Base-by-base conservation (phyloP, 2,329 filamentous ascomycete species). In the Penicillium sp. region DNA sequence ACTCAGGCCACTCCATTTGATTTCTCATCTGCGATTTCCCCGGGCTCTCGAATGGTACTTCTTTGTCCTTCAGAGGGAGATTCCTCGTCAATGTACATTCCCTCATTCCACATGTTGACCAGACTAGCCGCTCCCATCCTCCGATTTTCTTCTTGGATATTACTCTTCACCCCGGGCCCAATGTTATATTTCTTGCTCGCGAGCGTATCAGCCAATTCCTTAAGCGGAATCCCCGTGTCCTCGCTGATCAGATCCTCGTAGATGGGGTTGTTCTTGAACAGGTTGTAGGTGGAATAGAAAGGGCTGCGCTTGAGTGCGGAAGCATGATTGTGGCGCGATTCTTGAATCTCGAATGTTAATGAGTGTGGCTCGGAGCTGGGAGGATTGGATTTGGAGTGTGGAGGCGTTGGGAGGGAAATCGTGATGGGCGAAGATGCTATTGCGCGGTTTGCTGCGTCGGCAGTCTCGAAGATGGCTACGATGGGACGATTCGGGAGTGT, bases 401-500 rank as follows among this genome's bases (percentile, higher is more conserved):
- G 42, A 34, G 48, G 22, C 9, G 52, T 22, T 2, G 56, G 45
- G n/a, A 67, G 51, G 16, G 60, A 47, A 43, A 73, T 56, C 1
- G 43, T 64, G 2, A 73, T 47, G 1, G 72, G 71, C 0, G 73
- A 74, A 3, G 72, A 62, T 9, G 63, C 57, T 47, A 73, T 60
- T 11, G 73, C 73, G 39, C 62, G 58, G 3, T 63, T 48, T 3
- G 73, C 74, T 29, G 73, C 63, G n/a, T 70, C 60, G n/a, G 62
- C 29, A 11, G 67, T 66, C 31, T 73, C 73, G 56, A 73, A 76
- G 43, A 75, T 74, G 5, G 69, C 73, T 21, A 71, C 50, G 5
- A 68, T 68, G 0, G 61, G 54, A 7, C 63, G 62, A 8, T 65
- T 53, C 4, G 55, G 50, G 22, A 55, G 62, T 18, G 48, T 31